Conservation (phyloP, 2,329 filamentous ascomycete species). For the Chaetomium sp. region DNA sequence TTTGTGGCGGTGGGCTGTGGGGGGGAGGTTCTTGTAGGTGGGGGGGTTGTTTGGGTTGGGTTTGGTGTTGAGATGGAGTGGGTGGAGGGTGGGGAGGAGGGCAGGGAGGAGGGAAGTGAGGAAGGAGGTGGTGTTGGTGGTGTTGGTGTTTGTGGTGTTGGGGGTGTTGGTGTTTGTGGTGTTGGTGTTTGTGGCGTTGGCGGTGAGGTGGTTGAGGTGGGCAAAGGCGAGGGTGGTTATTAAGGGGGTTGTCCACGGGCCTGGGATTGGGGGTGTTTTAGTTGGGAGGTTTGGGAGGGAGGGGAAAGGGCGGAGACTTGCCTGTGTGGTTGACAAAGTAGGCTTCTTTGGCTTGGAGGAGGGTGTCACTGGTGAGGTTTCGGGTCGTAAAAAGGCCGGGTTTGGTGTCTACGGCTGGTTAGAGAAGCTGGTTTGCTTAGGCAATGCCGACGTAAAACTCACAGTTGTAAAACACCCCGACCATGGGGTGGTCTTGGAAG, state of each 20-base stretch:
- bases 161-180: constrained; percentile 5
- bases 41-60: background rate
- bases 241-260: constrained; percentile 35
- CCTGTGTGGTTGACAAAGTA: constrained; percentile 35
- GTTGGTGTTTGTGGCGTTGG: too few relatives aligned
- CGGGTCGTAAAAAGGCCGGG: constrained; percentile 28
- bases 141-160: constrained; percentile 19
- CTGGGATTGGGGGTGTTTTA: background rate
- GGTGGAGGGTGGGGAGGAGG: background rate
- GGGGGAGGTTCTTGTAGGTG: background rate
- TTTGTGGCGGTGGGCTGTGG: background rate
- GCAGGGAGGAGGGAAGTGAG: constrained; percentile 4
- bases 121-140: constrained; percentile 23
- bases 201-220: constrained; percentile 29
- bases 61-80: constrained; percentile 30
- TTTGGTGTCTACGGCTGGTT: constrained; percentile 28
- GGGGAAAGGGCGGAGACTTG: background rate
- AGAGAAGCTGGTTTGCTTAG: background rate
- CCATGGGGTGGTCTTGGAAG: constrained; percentile 48
- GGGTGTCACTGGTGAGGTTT: constrained; percentile 28
- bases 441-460: too few relatives aligned
- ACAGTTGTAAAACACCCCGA: constrained; percentile 42
- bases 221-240: constrained; percentile 36
- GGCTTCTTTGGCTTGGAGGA: constrained; percentile 24
- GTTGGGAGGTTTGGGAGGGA: background rate